phyloP scores from a whole-genome alignment of 2,329 filamentous ascomycete genomes.

The Monilinia fructigena region DNA sequence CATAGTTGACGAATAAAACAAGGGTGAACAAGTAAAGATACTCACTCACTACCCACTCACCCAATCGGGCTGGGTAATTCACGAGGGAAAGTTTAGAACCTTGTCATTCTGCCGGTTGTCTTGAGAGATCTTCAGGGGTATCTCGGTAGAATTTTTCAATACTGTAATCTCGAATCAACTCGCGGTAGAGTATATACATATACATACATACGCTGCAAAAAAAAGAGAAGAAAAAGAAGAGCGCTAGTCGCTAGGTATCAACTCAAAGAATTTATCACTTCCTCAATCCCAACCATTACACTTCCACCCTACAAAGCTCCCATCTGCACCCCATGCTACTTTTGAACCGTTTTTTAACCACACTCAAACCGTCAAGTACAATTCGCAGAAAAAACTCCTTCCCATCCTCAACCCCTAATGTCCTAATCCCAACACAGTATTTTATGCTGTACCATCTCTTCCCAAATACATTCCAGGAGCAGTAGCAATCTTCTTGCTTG shows the following conservation, averaged over 20 bases:
- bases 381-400: background rate
- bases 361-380: background rate
- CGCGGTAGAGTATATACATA: background rate
- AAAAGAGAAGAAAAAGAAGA: background rate
- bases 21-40: too few relatives aligned
- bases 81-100: too few relatives aligned
- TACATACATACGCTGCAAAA: constrained; percentile 3
- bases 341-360: background rate
- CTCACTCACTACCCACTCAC: too few relatives aligned
- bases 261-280: background rate
- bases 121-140: background rate
- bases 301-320: constrained; percentile 9
- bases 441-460: background rate
- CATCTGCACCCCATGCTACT: constrained; percentile 3
- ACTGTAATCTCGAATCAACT: background rate
- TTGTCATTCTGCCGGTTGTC: too few relatives aligned
- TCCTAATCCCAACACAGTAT: background rate
- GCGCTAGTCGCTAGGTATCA: constrained; percentile 18
- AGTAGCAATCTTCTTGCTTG: constrained; percentile 65
- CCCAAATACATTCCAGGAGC: constrained; percentile 64
- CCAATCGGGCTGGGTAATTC: too few relatives aligned
- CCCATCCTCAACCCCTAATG: background rate
- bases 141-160: background rate
- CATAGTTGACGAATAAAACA: too few relatives aligned
- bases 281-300: constrained; percentile 11